phyloP scores from a whole-genome alignment of 495 filamentous ascomycete species.

The Extremus antarcticus region DNA sequence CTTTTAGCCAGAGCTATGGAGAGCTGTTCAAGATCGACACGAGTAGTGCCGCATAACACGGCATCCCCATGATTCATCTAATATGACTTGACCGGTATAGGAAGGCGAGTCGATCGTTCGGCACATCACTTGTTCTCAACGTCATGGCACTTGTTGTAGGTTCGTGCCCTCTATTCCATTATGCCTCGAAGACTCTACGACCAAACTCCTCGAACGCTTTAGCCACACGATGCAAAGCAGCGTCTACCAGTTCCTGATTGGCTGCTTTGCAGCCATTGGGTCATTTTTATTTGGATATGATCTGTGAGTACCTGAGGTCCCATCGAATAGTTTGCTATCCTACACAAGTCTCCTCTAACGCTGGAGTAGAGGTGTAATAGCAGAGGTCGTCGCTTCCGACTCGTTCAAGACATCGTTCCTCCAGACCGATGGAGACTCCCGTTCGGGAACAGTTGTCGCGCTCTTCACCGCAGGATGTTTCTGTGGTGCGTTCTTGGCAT shows the following conservation, averaged over 20 bases:
- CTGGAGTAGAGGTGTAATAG: slow-evolving; percentile 30
- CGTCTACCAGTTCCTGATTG: slow-evolving; percentile 21
- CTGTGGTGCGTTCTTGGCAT: slow-evolving; percentile 20
- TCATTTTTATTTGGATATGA: slow-evolving; percentile 21
- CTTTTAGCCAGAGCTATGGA: too few relatives aligned
- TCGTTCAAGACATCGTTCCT: slow-evolving; percentile 24
- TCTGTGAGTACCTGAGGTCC: background rate
- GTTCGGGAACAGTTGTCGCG: slow-evolving; percentile 30
- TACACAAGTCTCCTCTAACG: background rate
- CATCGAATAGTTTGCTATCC: background rate
- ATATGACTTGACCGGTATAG: background rate
- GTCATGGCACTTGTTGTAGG: too few relatives aligned
- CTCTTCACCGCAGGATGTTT: slow-evolving; percentile 33
- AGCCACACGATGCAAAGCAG: slow-evolving; percentile 14
- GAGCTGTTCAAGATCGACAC: too few relatives aligned
- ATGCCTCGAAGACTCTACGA: too few relatives aligned
- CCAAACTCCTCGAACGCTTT: too few relatives aligned
- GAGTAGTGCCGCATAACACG: background rate
- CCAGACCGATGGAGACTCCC: slow-evolving; percentile 15
- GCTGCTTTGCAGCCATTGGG: slow-evolving; percentile 19
- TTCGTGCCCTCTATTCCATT: too few relatives aligned
- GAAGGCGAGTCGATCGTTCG: background rate
- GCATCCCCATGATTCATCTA: background rate
- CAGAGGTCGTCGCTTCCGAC: slow-evolving; percentile 30
- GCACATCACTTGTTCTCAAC: background rate